phyloP scores from a whole-genome alignment of 257 asterid species.

The Solanum rostratum region DNA sequence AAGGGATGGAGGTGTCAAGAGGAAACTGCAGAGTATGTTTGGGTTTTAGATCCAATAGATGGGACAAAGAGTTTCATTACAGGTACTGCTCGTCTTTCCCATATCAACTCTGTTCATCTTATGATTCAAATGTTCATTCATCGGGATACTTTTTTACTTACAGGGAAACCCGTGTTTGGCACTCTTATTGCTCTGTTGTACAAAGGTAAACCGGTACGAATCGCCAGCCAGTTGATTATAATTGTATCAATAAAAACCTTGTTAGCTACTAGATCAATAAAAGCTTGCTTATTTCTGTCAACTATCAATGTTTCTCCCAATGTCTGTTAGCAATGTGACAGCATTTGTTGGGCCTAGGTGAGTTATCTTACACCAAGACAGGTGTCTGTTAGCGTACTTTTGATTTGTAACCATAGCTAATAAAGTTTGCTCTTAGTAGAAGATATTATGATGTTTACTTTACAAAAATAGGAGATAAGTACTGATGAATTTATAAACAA shows the following conservation, averaged over 20 bases:
- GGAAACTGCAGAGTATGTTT: constrained; percentile 64
- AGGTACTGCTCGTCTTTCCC: constrained; percentile 26
- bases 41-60: constrained; percentile 97
- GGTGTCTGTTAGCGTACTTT: background rate
- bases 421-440: background rate
- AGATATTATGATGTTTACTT: background rate
- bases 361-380: background rate
- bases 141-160: background rate
- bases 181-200: constrained; percentile 77
- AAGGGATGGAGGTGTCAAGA: constrained; percentile 79
- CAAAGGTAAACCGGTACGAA: constrained; percentile 85
- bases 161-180: constrained; percentile 95
- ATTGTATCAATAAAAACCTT: background rate
- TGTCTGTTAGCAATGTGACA: background rate
- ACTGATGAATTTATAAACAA: background rate
- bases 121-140: background rate
- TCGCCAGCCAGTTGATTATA: constrained; percentile 5
- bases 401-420: background rate
- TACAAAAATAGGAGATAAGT: background rate
- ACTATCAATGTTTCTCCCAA: background rate
- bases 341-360: background rate
- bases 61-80: constrained; percentile 97
- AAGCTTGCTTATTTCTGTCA: background rate
- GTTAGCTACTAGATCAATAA: background rate
- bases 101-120: background rate